These are phyloP conservation scores for Jaminaea rosea DNA, from an alignment of 1,284 basidiomycete genomes.

Conservation along the genomic window DNA sequence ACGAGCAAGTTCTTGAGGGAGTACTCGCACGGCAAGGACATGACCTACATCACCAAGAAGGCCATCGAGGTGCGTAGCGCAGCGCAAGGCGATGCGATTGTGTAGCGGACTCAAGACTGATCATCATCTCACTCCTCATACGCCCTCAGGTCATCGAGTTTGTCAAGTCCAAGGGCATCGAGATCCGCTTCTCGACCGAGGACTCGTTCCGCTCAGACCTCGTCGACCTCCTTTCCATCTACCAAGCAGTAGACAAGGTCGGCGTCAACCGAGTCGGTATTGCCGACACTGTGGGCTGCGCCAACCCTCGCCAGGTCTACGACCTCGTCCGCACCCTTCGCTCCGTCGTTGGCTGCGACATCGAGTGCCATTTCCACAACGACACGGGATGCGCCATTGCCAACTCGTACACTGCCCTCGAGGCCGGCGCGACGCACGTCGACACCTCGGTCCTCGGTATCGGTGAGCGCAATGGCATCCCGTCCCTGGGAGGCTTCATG, in stretches of 20 bases:
- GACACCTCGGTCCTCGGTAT: slow-evolving; percentile 82
- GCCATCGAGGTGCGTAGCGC: no score
- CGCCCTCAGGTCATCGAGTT: slow-evolving; percentile 99
- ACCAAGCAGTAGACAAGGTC: slow-evolving; percentile 99
- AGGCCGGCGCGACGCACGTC: slow-evolving; percentile 98
- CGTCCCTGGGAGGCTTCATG: slow-evolving; percentile 90
- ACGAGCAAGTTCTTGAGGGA: slow-evolving; percentile 98
- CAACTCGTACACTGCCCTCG: slow-evolving; percentile 95
- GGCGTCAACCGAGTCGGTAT: slow-evolving; percentile 99
- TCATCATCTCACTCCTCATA: no score
- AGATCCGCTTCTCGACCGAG: slow-evolving; percentile 98
- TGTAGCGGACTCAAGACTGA: no score
- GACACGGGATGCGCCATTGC: slow-evolving; percentile 91
- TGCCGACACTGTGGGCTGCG: slow-evolving; percentile 97
- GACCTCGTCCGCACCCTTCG: slow-evolving; percentile 92
- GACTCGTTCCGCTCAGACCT: slow-evolving; percentile 99
- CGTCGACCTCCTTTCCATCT: slow-evolving; percentile 95
- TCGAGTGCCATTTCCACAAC: slow-evolving; percentile 97
- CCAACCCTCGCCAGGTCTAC: slow-evolving; percentile 97
- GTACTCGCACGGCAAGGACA: slow-evolving; percentile 99
- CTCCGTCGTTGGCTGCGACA: slow-evolving; percentile 67
- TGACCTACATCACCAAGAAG: slow-evolving; percentile 98
- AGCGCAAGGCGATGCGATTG: no score
- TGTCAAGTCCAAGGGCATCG: slow-evolving; percentile 99
- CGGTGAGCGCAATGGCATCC: slow-evolving; percentile 98